Base-by-base conservation (phyloP, 805 yeast species). In the Saccharomycopsis javanensis region DNA sequence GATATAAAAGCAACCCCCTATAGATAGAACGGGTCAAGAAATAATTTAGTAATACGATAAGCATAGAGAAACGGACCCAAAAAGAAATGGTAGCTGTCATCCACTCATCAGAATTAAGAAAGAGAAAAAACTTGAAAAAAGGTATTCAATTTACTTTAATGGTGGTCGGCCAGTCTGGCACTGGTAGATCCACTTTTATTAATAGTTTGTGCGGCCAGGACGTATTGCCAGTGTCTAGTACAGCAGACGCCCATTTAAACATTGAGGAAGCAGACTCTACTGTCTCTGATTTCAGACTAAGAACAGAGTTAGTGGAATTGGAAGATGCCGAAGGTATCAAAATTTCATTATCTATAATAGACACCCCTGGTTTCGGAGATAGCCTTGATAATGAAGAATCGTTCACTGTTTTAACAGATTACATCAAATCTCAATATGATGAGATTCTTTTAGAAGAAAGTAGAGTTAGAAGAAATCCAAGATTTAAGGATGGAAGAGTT, bases 141-240 rank as follows among this genome's bases (percentile, higher is more conserved):
- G 86, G 90, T 34, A 82, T 88, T 73, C 88, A 87, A 66, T 88
- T 90, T 75, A 85, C 95, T 23, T 69, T 87, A 59, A 84, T 90
- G 92, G 83, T 88, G 38, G 84, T 88, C 57, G 97, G 97, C 48
- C 86, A 87, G 67, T 81, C 85, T 51, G 97, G 97, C 1, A 74
- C 83, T 51, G 97, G 97, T 16, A 80, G 96, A 68, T 86, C 96
- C n/a, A 90, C 96, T 4, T 85, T 90, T 65, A 88, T 91, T 68
- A 90, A 91, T 73, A 86, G 96, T 37, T 75, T 90, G 55, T 90
- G 97, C 72, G 96, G 87, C 59, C 94, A 90, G 62, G 83, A 86
- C 64, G 90, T 90, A 38, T 92, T 86, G 11, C 88, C 86, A 46
- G 77, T 83, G 0, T 80, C 87, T 1, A 78, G 84, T 31, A 82